Conservation (phyloP, 1,139 yeast genomes). For the Candida anutae region DNA sequence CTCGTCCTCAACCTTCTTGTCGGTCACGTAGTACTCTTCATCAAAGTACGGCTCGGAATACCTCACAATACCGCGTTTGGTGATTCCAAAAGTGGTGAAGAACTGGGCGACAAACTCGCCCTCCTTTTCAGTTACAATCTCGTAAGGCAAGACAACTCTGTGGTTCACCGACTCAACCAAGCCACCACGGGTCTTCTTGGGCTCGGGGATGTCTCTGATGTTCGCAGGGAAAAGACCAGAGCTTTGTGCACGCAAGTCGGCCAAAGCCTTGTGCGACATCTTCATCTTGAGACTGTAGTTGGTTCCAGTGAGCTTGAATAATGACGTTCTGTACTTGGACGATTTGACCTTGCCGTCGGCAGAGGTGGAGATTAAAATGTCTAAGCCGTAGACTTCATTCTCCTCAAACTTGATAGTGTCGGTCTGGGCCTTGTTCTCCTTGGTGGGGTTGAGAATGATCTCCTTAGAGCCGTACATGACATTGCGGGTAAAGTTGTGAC, state of each 20-base stretch:
- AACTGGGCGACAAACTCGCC: slow-evolving; percentile 65
- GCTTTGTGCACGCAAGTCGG: slow-evolving; percentile 57
- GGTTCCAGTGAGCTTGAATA: slow-evolving; percentile 67
- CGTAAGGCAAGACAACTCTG: slow-evolving; percentile 62
- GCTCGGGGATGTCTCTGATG: slow-evolving; percentile 58
- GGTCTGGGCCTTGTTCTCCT: slow-evolving; percentile 56
- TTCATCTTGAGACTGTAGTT: slow-evolving; percentile 66
- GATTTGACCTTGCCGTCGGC: slow-evolving; percentile 62
- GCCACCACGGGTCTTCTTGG: slow-evolving; percentile 69
- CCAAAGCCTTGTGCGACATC: slow-evolving; percentile 60
- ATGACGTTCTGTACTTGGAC: slow-evolving; percentile 56
- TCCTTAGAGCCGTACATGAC: slow-evolving; percentile 72
- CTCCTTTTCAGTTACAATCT: slow-evolving; percentile 61
- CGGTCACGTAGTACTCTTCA: slow-evolving; percentile 43
- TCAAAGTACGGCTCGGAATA: slow-evolving; percentile 56
- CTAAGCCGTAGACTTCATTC: slow-evolving; percentile 75
- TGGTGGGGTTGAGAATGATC: slow-evolving; percentile 68
- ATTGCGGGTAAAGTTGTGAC: slow-evolving; percentile 65
- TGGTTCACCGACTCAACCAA: slow-evolving; percentile 69
- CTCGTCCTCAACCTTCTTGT: slow-evolving; percentile 45
- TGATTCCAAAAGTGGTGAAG: slow-evolving; percentile 71
- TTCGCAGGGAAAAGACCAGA: slow-evolving; percentile 64
- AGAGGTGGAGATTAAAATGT: slow-evolving; percentile 60
- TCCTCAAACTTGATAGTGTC: slow-evolving; percentile 63
- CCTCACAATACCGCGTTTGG: slow-evolving; percentile 65